Evolutionary conservation across 2,329 filamentous ascomycete species (phyloP).

Genomic region (Samsoniella hepiali): DNA sequence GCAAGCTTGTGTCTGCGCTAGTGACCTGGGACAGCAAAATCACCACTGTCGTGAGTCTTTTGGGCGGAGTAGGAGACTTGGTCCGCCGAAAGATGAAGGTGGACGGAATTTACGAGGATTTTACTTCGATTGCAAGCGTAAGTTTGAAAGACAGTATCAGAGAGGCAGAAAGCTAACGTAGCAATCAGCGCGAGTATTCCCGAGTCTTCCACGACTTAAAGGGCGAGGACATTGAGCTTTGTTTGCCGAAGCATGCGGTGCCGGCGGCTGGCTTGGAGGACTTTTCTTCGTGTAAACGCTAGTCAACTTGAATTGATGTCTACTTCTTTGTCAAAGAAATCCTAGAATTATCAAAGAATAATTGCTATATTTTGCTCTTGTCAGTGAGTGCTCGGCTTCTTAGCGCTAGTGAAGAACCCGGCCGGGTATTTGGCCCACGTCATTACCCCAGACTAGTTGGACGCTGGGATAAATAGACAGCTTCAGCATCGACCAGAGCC

Average conservation of each 20-base stretch:
- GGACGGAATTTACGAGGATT: constrained; percentile 38
- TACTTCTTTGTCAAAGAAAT: not conserved
- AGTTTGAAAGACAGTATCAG: not conserved
- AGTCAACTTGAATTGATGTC: not conserved
- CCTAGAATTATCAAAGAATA: too few relatives aligned
- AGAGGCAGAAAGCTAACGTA: not conserved
- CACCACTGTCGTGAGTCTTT: constrained; percentile 37
- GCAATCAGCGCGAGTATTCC: constrained; percentile 29
- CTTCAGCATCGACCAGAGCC: not conserved
- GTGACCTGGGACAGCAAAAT: constrained; percentile 45
- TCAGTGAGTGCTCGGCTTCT: constrained; percentile 5
- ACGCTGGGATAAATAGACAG: not conserved
- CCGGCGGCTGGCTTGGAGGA: constrained; percentile 28
- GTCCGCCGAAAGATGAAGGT: constrained; percentile 37
- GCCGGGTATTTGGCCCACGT: not conserved
- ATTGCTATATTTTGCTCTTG: not conserved
- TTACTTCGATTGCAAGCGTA: constrained; percentile 31
- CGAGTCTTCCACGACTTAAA: constrained; percentile 29
- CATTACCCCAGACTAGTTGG: constrained; percentile 5
- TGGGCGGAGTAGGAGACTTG: constrained; percentile 38
- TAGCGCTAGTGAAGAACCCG: not conserved
- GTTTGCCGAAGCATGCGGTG: constrained; percentile 26
- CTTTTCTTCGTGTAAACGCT: constrained; percentile 25
- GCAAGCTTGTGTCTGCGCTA: constrained; percentile 37
- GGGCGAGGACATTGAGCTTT: constrained; percentile 30